Evolutionary conservation across 441 rosid species (phyloP), one percentile per base, ranked within the genome.

Genomic region (Euphorbia celastroides): DNA sequence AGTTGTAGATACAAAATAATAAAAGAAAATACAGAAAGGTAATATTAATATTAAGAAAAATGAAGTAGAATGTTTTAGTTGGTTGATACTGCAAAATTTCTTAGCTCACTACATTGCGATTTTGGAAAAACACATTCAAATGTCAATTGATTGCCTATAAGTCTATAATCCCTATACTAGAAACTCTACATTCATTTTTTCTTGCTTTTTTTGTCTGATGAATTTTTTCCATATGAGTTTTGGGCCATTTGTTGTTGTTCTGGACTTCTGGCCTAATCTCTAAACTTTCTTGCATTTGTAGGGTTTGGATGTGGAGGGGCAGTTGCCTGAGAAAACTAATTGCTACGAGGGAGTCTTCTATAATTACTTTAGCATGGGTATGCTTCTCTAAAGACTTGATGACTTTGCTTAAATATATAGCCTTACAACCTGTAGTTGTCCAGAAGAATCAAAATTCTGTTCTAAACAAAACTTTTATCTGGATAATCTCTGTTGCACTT

Each of bases 331-430:
- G 75, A 78, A 78, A 56, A 58, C 66, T 25, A 80, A 71, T 55
- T 83, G 82, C 69, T 86, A 89, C 65, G 93, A 81, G 76, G 98
- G 99, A 76, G 92, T 89, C 38, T 94, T 91, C 69, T 92, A 89
- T 74, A 92, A 89, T 78, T 94, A 91, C 82, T 91, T 85, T 75
- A 92, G 99, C 74, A 80, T 94, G 76, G 97, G 96, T 88, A 76
- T 62, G 67, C 12, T 64, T 63, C 27, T 16, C 16, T 10, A 38
- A 46, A 27, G 55, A 26, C 17, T 57, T 9, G 22, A 14, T 58
- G 38, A 57, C 27, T 25, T 32, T 31, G 0, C 28, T 36, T 36
- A 17, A 16, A 17, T 20, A 12, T 68, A 60, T 60, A 38, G 23
- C 55, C 25, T 50, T 50, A n/a, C 55, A 19, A 19, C 55, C 55